Base-by-base conservation (phyloP, 2,329 filamentous ascomycete genomes). In the Colletotrichum musae region DNA sequence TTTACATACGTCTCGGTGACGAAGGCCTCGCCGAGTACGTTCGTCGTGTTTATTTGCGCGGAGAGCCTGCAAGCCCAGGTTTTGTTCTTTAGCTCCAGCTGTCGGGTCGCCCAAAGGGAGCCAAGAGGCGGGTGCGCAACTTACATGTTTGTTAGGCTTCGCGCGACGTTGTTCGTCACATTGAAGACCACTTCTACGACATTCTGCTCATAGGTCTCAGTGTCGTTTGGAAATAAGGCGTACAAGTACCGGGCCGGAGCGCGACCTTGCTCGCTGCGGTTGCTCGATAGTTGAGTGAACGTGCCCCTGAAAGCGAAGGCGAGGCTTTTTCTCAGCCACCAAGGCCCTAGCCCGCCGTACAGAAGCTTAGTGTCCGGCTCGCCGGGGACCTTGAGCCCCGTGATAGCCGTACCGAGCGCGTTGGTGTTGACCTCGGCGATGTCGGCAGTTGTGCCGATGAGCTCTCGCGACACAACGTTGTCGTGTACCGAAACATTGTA, bases 1-100 rank as follows among this genome's bases (percentile, higher is more conserved):
- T 51, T 5, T 12, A 73, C 68, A 18, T 62, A 72, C 0, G 65
- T 68, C 52, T 70, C 61, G 13, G n/a, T 16, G 6, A 50, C 24
- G 32, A 68, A 43, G 5, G 53, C 58, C 15, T 67, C 45, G n/a
- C 61, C 68, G 6, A 32, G 48, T 13, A 51, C 53, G 10, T 47
- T 53, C 9, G 32, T 63, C 24, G 28, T n/a, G 43, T 63, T n/a
- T 10, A 6, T 9, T 6, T 9, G 28, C 28, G 53, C 16, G 6
- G 60, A 24, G 7, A 68, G 48, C 36, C 52, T 52, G 59, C 41
- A 18, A 15, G 60, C 47, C 43, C 15, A 32, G 7, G 28, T 32
- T 32, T 32, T 6, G 7, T 32, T 9, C 28, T 32, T 32, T 32
- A 32, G 28, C 28, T 32, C 7, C 6, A 9, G 4, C 28, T 32